Percentiles rank a stretch among this genome's conserved stretches.
Conservation (phyloP, 2,329 filamentous ascomycete species). For the Colletotrichum viniferum region DNA sequence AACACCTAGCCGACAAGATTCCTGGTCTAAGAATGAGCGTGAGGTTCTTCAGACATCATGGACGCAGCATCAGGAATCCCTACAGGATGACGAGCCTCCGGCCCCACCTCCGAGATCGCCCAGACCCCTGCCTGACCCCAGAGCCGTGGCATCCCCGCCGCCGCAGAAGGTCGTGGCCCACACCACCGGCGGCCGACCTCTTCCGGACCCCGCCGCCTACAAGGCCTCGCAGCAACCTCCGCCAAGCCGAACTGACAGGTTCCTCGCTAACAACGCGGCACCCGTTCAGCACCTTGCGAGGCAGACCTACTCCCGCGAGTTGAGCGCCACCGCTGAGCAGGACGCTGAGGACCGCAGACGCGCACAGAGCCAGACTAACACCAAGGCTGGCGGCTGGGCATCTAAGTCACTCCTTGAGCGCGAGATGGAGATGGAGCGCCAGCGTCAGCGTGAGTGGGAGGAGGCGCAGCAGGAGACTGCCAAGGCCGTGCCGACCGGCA, state of each 20-base stretch:
- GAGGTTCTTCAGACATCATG: conserved; percentile 65
- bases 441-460: conserved; percentile 82
- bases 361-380: conserved; percentile 60
- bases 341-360: conserved; percentile 67
- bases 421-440: conserved; percentile 80
- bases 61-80: conserved; percentile 45
- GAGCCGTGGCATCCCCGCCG: conserved; percentile 25
- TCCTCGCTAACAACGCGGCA: conserved; percentile 58
- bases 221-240: conserved; percentile 20
- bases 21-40: conserved; percentile 69
- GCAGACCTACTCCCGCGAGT: conserved; percentile 59
- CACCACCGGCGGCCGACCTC: conserved; percentile 52
- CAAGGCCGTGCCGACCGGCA: conserved; percentile 54
- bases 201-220: conserved; percentile 53
- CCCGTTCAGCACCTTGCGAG: conserved; percentile 43
- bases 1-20: conserved; percentile 59
- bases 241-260: conserved; percentile 60
- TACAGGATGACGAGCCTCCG: conserved; percentile 25
- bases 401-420: conserved; percentile 75
- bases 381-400: conserved; percentile 67
- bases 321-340: conserved; percentile 63
- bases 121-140: conserved; percentile 46
- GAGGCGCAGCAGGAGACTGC: conserved; percentile 71
- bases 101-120: conserved; percentile 33
- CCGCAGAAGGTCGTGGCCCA: conserved; percentile 38